These are phyloP conservation scores for Rhinocladiella mackenziei DNA, from an alignment of 2,329 filamentous ascomycete species.

Conservation along the genomic window DNA sequence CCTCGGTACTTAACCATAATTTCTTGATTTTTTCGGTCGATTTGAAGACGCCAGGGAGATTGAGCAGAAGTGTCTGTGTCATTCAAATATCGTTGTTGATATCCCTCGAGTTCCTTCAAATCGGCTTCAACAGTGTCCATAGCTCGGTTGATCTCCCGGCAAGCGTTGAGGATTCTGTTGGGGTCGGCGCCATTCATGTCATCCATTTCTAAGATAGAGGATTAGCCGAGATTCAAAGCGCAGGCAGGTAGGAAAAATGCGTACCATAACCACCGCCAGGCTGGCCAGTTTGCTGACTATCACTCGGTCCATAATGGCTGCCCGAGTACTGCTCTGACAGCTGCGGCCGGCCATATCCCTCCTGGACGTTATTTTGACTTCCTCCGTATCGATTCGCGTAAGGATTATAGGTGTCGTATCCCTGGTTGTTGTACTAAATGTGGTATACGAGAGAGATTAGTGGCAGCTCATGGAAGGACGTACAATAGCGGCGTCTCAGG, in stretches of 20 bases:
- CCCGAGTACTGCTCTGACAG: slow-evolving; percentile 33
- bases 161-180: slow-evolving; percentile 79
- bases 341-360: slow-evolving; percentile 30
- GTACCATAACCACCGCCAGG: slow-evolving; percentile 50
- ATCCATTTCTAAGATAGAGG: slow-evolving; percentile 40
- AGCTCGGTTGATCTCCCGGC: slow-evolving; percentile 71
- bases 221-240: slow-evolving; percentile 11
- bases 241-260: background rate
- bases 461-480: background rate
- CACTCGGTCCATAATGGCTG: slow-evolving; percentile 37
- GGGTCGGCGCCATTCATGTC: slow-evolving; percentile 51
- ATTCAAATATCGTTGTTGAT: slow-evolving; percentile 69
- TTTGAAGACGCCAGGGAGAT: slow-evolving; percentile 60
- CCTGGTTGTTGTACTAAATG: slow-evolving; percentile 21
- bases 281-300: no score
- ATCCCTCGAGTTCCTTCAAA: slow-evolving; percentile 65
- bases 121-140: slow-evolving; percentile 71
- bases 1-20: slow-evolving; percentile 80
- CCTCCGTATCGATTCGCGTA: no score
- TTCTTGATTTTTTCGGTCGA: slow-evolving; percentile 69
- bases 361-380: slow-evolving; percentile 34
- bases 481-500: slow-evolving; percentile 8
- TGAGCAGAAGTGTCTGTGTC: slow-evolving; percentile 69
- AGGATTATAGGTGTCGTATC: slow-evolving; percentile 49
- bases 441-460: slow-evolving; percentile 9